Conservation (phyloP, 1,284 basidiomycete genomes). For the Mycena sp. region DNA sequence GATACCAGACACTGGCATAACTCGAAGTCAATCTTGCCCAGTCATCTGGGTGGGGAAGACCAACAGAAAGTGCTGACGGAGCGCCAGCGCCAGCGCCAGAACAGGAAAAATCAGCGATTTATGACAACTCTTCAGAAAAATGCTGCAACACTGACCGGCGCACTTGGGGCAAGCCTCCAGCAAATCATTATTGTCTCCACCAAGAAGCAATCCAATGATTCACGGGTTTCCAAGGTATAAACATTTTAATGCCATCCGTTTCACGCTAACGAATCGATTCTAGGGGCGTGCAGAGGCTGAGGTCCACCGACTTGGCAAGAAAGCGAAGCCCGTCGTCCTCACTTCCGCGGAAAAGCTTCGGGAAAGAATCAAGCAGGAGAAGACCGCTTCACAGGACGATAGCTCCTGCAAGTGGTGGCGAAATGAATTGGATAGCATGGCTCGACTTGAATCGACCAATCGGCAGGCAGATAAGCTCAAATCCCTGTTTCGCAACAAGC, state of each 20-base stretch:
- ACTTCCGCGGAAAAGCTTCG: constrained; percentile 43
- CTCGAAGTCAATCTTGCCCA: constrained; percentile 58
- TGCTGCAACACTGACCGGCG: constrained; percentile 71
- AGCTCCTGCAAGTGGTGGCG: constrained; percentile 59
- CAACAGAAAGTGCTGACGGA: constrained; percentile 40
- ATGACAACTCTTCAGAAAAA: constrained; percentile 65
- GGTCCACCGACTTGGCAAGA: constrained; percentile 6
- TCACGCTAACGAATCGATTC: background rate
- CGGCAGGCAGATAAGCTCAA: constrained; percentile 47
- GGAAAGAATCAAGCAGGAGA: constrained; percentile 55
- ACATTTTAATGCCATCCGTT: background rate
- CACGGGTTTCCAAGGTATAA: constrained; percentile 10
- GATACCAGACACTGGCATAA: constrained; percentile 72
- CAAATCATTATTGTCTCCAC: constrained; percentile 60
- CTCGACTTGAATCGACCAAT: constrained; percentile 35
- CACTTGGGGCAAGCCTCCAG: constrained; percentile 60
- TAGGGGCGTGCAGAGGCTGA: constrained; percentile 3
- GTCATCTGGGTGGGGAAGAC: constrained; percentile 60
- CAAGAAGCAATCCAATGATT: constrained; percentile 20
- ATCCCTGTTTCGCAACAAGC: constrained; percentile 53
- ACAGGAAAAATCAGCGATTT: constrained; percentile 61
- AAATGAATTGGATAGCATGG: constrained; percentile 50
- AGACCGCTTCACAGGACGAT: constrained; percentile 49
- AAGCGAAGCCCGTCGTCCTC: constrained; percentile 22
- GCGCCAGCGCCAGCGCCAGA: constrained; percentile 47